Evolutionary conservation across 768 basidiomycete species (phyloP).

Genomic region (Auricularia heimuer): DNA sequence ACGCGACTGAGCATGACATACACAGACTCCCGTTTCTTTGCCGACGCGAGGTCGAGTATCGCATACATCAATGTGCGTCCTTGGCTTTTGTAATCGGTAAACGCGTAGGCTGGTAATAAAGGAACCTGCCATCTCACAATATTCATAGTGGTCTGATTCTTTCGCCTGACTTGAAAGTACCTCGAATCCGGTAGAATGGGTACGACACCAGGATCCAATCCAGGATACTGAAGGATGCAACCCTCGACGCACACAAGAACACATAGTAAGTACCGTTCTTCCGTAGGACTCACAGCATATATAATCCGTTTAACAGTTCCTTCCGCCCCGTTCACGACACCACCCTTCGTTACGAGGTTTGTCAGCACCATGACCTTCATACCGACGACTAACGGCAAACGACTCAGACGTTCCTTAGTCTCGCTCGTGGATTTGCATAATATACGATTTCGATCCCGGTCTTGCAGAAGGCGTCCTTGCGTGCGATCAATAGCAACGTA

Average conservation of each 20-base stretch:
- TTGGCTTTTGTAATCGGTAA: constrained; percentile 8
- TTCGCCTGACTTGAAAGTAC: not conserved
- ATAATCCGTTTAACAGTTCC: not conserved
- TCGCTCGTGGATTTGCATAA: too few species aligned
- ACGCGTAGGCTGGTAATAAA: constrained; percentile 6
- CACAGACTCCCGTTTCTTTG: not conserved
- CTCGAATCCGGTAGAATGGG: not conserved
- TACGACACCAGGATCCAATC: not conserved
- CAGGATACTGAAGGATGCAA: not conserved
- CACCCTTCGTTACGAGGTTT: not conserved
- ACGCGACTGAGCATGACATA: constrained; percentile 5
- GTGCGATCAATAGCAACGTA: too few species aligned
- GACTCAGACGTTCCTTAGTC: too few species aligned
- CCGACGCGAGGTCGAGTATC: constrained; percentile 3
- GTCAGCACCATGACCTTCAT: too few species aligned
- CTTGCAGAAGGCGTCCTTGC: too few species aligned
- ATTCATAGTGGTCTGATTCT: not conserved
- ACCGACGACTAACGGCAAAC: too few species aligned
- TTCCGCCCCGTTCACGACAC: not conserved
- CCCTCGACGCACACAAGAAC: not conserved
- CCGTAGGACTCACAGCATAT: not conserved
- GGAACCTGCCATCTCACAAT: constrained; percentile 3
- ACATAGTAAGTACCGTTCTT: not conserved
- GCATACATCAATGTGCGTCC: constrained; percentile 1
- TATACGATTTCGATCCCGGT: too few species aligned